Evolutionary conservation across 2,329 filamentous ascomycete genomes (phyloP), one percentile per base, ranked within the genome.

Genomic region (Aspergillus sp.): DNA sequence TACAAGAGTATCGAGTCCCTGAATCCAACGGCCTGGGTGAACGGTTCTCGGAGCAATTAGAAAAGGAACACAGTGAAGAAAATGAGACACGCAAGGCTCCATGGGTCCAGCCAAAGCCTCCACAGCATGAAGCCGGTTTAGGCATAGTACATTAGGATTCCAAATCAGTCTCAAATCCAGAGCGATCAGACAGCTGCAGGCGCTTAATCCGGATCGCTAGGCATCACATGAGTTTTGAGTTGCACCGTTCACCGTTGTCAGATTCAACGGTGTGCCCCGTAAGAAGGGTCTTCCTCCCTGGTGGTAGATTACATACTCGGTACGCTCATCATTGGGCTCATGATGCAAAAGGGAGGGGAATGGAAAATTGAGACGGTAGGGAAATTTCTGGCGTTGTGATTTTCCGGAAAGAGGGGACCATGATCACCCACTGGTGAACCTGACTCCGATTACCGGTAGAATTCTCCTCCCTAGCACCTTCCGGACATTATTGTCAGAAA

Each of bases 401-500:
- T n/a, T 35, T 35, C 33, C 33, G 33, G 33, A 17, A n/a, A 17
- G 25, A 37, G n/a, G 17, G 33, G 17, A 17, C n/a, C 33, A 15
- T 37, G 33, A 37, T 37, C 33, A 37, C 4, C 25, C 25, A 4
- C 9, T 10, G 10, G 25, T n/a, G 17, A n/a, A 35, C 3, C 13
- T 13, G 33, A 17, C 15, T 35, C 33, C n/a, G 33, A 17, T n/a
- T 35, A 17, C 15, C 13, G 15, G 17, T 7, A 10, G 37, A 39
- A 19, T 30, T 39, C 10, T 39, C 17, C 37, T 17, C 37, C 19
- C 19, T 15, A 39, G 37, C 19, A 13, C 19, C 45, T 39, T 30
- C 45, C 54, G 49, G 52, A 51, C 47, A 50, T 50, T 57, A 39
- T 39, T 39, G 25, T 39, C 33, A 39, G 37, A 22, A 30, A 19